These are phyloP conservation scores for Leptodontidium sp. DNA, from an alignment of 2,329 filamentous ascomycete species.

Conservation along the genomic window DNA sequence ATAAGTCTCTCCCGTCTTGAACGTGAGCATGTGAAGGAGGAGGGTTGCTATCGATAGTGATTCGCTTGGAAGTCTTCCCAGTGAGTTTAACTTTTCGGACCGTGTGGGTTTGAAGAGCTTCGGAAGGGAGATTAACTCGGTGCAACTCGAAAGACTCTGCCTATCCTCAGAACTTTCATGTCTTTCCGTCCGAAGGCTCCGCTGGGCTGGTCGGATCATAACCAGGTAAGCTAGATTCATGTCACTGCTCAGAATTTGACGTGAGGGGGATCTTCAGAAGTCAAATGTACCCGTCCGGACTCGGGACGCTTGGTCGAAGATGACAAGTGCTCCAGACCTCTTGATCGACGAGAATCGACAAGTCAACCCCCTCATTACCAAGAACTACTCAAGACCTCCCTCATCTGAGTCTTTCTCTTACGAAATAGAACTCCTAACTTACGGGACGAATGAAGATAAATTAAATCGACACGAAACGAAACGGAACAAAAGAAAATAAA, in stretches of 20 bases:
- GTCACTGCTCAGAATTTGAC: not conserved
- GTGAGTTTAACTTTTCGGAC: not conserved
- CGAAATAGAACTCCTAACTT: not conserved
- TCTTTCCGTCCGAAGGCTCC: not conserved
- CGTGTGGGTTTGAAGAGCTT: no score
- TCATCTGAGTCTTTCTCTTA: constrained; percentile 5
- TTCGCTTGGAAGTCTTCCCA: constrained; percentile 1
- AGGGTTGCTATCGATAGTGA: constrained; percentile 9
- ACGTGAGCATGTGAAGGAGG: constrained; percentile 17
- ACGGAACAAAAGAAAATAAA: no score
- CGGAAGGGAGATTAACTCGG: not conserved
- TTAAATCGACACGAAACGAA: not conserved
- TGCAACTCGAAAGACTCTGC: not conserved
- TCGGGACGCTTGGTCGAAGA: not conserved
- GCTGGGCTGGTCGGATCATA: not conserved
- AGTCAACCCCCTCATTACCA: not conserved
- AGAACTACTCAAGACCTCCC: no score
- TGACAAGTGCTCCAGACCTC: constrained; percentile 8
- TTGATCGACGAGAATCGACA: constrained; percentile 16
- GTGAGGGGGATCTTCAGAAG: not conserved
- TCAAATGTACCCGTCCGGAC: not conserved
- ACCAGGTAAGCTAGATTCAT: no score
- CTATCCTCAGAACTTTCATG: not conserved
- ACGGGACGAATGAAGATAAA: no score
- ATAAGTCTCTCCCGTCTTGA: not conserved